phyloP scores from a whole-genome alignment of 441 rosid species.

The Capsella rubella region DNA sequence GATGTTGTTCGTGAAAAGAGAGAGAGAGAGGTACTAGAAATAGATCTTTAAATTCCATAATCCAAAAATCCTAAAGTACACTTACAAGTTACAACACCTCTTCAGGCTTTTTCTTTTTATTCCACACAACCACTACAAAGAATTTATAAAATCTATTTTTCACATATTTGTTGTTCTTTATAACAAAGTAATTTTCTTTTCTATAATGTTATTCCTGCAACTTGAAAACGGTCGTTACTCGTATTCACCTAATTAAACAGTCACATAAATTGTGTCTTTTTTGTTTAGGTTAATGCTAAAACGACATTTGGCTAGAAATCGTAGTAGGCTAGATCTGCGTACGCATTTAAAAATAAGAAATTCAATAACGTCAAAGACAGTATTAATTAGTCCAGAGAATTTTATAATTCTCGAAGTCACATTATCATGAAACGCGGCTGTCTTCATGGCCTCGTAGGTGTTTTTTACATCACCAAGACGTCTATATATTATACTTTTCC shows the following conservation, averaged over 20 bases:
- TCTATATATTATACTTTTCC: background rate
- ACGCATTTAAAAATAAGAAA: background rate
- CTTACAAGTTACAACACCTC: slow-evolving; percentile 4
- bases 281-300: background rate
- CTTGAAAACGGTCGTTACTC: background rate
- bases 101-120: slow-evolving; percentile 3
- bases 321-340: background rate
- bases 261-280: background rate
- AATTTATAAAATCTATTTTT: background rate
- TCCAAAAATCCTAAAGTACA: slow-evolving; percentile 13
- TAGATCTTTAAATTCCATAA: background rate
- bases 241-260: background rate
- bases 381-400: background rate
- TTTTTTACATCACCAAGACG: slow-evolving; percentile 7
- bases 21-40: slow-evolving; percentile 29
- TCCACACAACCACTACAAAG: background rate
- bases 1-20: slow-evolving; percentile 40
- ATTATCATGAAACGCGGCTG: slow-evolving; percentile 14
- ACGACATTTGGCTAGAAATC: background rate
- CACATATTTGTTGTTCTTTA: slow-evolving; percentile 8
- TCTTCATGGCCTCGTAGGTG: background rate
- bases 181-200: background rate
- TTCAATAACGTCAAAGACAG: background rate
- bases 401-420: background rate
- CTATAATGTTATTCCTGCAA: background rate